These are phyloP conservation scores for Auricularia sp. DNA, from an alignment of 768 basidiomycete genomes.

Conservation along the genomic window DNA sequence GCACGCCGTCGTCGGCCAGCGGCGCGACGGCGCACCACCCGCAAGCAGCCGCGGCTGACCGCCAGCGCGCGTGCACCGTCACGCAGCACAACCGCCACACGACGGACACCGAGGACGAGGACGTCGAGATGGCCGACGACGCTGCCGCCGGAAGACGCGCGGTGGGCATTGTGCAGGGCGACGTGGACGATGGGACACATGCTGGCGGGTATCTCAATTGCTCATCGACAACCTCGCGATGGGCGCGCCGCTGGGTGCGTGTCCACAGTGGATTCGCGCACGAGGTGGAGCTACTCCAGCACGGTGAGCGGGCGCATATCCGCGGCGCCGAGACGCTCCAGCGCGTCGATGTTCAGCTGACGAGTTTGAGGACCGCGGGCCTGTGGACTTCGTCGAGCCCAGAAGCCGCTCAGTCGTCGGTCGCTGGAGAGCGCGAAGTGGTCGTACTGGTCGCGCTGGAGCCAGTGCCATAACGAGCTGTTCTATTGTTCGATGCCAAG, in stretches of 20 bases:
- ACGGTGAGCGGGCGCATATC: no score
- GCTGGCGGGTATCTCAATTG: neutral
- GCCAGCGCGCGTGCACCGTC: constrained; percentile 10
- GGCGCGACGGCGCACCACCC: constrained; percentile 40
- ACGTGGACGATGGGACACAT: neutral
- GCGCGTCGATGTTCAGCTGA: no score
- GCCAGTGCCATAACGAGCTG: no score
- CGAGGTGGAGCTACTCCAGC: no score
- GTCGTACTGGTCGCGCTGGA: no score
- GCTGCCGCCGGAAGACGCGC: neutral
- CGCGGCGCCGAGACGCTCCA: no score
- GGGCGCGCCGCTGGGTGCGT: constrained; percentile 85
- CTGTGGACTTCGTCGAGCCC: no score
- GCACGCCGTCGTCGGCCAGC: constrained; percentile 52
- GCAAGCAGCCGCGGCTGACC: constrained; percentile 6
- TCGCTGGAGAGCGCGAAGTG: no score
- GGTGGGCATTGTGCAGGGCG: neutral
- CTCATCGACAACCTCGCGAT: constrained; percentile 66
- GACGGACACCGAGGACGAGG: constrained; percentile 74
- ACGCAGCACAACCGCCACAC: constrained; percentile 26
- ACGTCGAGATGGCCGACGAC: constrained; percentile 14
- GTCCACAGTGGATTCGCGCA: no score
- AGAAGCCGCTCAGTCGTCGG: no score
- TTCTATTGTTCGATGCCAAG: no score
- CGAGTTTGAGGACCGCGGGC: no score